Conservation (phyloP, 306 rosid genomes). For the Castanopsis chinensis region DNA sequence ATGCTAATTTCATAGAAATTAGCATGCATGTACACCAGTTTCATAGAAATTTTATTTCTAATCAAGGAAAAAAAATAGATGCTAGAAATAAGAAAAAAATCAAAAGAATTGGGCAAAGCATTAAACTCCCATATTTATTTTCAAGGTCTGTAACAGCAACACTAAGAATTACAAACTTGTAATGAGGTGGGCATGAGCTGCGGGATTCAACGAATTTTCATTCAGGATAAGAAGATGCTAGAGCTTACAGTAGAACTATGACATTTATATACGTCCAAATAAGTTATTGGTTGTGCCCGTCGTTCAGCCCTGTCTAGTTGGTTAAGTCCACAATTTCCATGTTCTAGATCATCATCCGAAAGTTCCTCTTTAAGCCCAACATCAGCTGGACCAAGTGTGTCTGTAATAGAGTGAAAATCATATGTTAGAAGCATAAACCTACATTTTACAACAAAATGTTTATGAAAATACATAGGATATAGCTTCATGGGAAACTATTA, state of each 20-base stretch:
- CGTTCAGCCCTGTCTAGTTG: conserved; percentile 57
- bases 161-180: background rate
- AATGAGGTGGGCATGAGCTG: background rate
- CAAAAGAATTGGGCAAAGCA: background rate
- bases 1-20: background rate
- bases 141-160: background rate
- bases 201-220: background rate
- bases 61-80: background rate
- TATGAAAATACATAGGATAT: too few species aligned
- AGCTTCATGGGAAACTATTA: too few species aligned
- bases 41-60: background rate
- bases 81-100: background rate
- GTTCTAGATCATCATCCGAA: conserved; percentile 75
- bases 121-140: background rate
- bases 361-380: conserved; percentile 75
- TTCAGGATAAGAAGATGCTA: background rate
- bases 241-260: conserved; percentile 69
- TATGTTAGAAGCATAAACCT: conserved; percentile 15
- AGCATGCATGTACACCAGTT: background rate
- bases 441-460: background rate
- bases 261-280: conserved; percentile 63
- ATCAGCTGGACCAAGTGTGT: conserved; percentile 61
- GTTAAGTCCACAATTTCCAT: conserved; percentile 57
- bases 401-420: conserved; percentile 39
- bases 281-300: conserved; percentile 92